A percentile compares a stretch with the other conserved stretches of the same genome.
Evolutionary conservation across 768 basidiomycete species (phyloP).

Genomic region (Russula olivacea): DNA sequence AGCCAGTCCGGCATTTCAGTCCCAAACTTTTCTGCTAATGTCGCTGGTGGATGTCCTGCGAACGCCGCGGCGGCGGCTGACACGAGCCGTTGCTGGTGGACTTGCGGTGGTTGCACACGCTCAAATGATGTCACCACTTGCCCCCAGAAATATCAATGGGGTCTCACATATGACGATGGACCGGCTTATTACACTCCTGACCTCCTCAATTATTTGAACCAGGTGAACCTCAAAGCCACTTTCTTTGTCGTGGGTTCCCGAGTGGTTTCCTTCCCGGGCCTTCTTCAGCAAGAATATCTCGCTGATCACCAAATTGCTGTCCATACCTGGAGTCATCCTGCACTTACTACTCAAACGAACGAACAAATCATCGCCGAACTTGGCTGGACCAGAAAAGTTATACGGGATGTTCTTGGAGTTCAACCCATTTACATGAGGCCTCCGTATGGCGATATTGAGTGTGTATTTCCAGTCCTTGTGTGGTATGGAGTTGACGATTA

Average conservation of each 20-base stretch:
- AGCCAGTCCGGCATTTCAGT: slow-evolving; percentile 48
- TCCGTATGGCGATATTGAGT: slow-evolving; percentile 79
- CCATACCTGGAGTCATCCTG: slow-evolving; percentile 67
- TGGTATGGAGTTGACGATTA: background rate
- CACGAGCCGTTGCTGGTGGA: slow-evolving; percentile 68
- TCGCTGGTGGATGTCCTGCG: slow-evolving; percentile 45
- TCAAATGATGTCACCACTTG: slow-evolving; percentile 69
- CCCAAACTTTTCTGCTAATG: slow-evolving; percentile 47
- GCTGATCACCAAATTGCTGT: slow-evolving; percentile 70
- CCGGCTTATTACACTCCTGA: slow-evolving; percentile 73
- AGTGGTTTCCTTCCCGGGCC: slow-evolving; percentile 59
- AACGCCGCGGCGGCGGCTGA: slow-evolving; percentile 49
- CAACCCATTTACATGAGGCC: slow-evolving; percentile 78
- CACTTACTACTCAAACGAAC: slow-evolving; percentile 67
- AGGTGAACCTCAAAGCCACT: slow-evolving; percentile 63
- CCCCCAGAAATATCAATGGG: slow-evolving; percentile 56
- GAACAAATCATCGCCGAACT: slow-evolving; percentile 83
- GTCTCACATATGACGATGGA: slow-evolving; percentile 69
- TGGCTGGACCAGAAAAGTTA: slow-evolving; percentile 81
- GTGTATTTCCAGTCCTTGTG: slow-evolving; percentile 26
- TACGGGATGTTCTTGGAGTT: slow-evolving; percentile 74
- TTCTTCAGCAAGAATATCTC: slow-evolving; percentile 73
- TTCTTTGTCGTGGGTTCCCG: slow-evolving; percentile 88
- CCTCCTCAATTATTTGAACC: slow-evolving; percentile 63
- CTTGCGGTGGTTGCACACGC: slow-evolving; percentile 65